Conservation (phyloP, 371 early-diverging fungal species). For the Neoconidiobolus thromboides region DNA sequence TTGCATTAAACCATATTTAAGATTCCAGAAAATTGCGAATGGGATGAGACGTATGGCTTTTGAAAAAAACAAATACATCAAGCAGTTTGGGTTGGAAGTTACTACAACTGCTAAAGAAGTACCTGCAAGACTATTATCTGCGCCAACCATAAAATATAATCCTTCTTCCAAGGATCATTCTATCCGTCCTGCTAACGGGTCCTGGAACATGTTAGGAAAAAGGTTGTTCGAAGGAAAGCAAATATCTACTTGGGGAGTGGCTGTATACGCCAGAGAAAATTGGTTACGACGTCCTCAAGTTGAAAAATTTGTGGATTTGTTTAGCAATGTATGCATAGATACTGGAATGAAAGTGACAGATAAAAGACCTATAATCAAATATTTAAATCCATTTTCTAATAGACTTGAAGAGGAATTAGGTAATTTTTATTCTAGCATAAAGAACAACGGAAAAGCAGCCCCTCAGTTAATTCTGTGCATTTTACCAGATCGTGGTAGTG, state of each 20-base stretch:
- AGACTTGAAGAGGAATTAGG: constrained; percentile 43
- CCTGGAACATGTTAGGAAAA: constrained; percentile 84
- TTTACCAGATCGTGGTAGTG: constrained; percentile 65
- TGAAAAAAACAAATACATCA: constrained; percentile 26
- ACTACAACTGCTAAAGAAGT: constrained; percentile 26
- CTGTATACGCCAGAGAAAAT: constrained; percentile 27
- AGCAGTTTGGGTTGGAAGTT: constrained; percentile 46
- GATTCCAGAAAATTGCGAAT: constrained; percentile 33
- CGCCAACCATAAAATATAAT: constrained; percentile 56
- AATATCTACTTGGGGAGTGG: constrained; percentile 65
- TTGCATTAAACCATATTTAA: constrained; percentile 48
- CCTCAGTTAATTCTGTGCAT: constrained; percentile 70
- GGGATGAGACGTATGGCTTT: constrained; percentile 25
- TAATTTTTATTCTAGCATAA: constrained; percentile 46
- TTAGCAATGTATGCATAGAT: constrained; percentile 24
- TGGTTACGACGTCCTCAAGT: constrained; percentile 14
- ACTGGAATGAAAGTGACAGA: constrained; percentile 37
- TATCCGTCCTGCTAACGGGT: constrained; percentile 58
- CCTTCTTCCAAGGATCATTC: constrained; percentile 33
- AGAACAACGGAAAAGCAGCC: constrained; percentile 43
- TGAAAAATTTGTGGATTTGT: constrained; percentile 27
- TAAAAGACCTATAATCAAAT: constrained; percentile 47
- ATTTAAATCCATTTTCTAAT: constrained; percentile 39
- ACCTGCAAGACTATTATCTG: constrained; percentile 48
- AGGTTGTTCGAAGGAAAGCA: constrained; percentile 53